These are phyloP conservation scores for Eugenia klotzschiana DNA, from an alignment of 441 rosid species.

Conservation along the genomic window DNA sequence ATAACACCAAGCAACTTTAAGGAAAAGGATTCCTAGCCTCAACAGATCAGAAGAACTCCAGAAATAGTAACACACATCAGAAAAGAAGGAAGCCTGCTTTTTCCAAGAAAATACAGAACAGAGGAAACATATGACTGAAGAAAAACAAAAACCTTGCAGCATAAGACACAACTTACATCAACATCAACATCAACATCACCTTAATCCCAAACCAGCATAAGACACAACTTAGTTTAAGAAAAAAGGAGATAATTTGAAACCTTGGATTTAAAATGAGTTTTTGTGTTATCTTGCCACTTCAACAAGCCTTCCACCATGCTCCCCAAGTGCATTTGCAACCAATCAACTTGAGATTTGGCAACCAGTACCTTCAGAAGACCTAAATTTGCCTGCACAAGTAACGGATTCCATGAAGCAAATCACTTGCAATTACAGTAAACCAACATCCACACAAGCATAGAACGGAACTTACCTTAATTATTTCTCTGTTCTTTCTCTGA, in stretches of 20 bases:
- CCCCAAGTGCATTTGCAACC: constrained; percentile 54
- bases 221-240: neutral
- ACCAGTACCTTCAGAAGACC: constrained; percentile 85
- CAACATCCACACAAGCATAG: neutral
- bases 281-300: constrained; percentile 73
- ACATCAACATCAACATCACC: too few species aligned
- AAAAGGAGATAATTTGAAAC: constrained; percentile 19
- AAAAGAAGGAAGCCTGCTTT: neutral
- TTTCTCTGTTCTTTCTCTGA: constrained; percentile 74
- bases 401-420: constrained; percentile 2
- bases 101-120: neutral
- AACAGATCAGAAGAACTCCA: neutral
- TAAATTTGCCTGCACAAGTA: constrained; percentile 66
- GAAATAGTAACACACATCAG: neutral
- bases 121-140: neutral
- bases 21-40: neutral
- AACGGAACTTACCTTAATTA: constrained; percentile 47
- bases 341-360: constrained; percentile 78
- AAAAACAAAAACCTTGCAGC: neutral
- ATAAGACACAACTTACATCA: neutral
- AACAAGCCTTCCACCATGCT: constrained; percentile 78
- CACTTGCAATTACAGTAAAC: neutral
- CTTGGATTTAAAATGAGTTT: constrained; percentile 85
- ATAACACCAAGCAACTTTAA: neutral
- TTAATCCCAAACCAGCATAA: too few species aligned